Conservation (phyloP, 345 rosid species). For the Gossypium mustelinum region DNA sequence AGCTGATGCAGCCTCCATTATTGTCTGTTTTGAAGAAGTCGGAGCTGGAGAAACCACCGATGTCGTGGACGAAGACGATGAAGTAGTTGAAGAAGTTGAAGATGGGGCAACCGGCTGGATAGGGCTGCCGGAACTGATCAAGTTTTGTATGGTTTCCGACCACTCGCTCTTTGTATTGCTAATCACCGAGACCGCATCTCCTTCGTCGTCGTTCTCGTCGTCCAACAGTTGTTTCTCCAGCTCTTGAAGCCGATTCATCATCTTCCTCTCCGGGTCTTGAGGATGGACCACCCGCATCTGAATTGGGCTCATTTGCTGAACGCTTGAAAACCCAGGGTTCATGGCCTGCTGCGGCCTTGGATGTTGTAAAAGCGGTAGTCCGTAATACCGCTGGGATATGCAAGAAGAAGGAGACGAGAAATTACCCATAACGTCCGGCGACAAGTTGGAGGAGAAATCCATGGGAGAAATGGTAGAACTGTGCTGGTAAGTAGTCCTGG, state of each 20-base stretch:
- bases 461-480: slow-evolving; percentile 27
- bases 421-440: slow-evolving; percentile 18
- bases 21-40: slow-evolving; percentile 45
- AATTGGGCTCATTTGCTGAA: slow-evolving; percentile 34
- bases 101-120: slow-evolving; percentile 46
- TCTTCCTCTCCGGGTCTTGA: slow-evolving; percentile 57
- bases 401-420: slow-evolving; percentile 22
- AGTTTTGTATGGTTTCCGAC: slow-evolving; percentile 34
- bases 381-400: slow-evolving; percentile 39
- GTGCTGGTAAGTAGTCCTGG: slow-evolving; percentile 39
- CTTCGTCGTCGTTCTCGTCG: slow-evolving; percentile 58
- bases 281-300: slow-evolving; percentile 22
- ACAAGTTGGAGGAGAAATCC: slow-evolving; percentile 33
- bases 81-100: slow-evolving; percentile 67
- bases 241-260: slow-evolving; percentile 72
- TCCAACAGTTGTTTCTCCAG: slow-evolving; percentile 76
- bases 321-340: slow-evolving; percentile 26
- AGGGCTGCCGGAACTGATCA: slow-evolving; percentile 32
- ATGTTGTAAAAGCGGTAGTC: slow-evolving; percentile 51
- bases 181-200: slow-evolving; percentile 67
- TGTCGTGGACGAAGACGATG: slow-evolving; percentile 56
- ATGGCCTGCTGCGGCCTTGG: slow-evolving; percentile 26
- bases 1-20: slow-evolving; percentile 54
- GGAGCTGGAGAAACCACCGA: slow-evolving; percentile 58
- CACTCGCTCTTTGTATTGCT: slow-evolving; percentile 49